Base-by-base conservation (phyloP, 805 yeast species). In the Lipomyces yamadae region DNA sequence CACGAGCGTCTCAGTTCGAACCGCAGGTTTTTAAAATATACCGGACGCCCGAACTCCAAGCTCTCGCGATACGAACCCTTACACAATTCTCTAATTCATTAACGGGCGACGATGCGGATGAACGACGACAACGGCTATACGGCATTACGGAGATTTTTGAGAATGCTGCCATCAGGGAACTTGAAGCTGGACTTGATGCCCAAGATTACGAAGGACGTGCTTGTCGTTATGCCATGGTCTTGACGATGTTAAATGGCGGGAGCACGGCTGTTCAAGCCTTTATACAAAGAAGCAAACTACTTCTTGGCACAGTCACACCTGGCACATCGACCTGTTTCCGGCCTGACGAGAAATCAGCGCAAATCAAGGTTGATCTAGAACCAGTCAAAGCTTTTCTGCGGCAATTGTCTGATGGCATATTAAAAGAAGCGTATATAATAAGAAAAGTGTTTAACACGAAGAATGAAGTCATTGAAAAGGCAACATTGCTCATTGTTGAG, bases 111-210 rank as follows among this genome's bases (percentile, higher is more conserved):
- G 58, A 78, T 72, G 67, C 79, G 74, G 71, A 81, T 74, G 72
- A 83, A 10, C 75, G 75, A 53, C 53, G 74, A 8, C 75, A 72
- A 37, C 66, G 85, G 66, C 76, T 89, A 58, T 82, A 81, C 48
- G 81, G 89, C 2, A 80, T 88, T 11, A 76, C 86, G 50, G 94
- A 89, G 72, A 80, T 90, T 24, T 90, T 91, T 74, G 88, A 89
- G 53, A 88, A 84, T 74, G 90, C 95, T 0, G 81, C 89, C 6
- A 75, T 91, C 15, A 77, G 86, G 57, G 96, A 91, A 74, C 81
- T 90, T 66, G 93, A 89, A 48, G 13, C 81, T 37, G 87, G 83
- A 68, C 82, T 83, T 66, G 85, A 83, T 56, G 73, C 80, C 1
- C 77, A 80, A 56, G 85, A 87, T 52, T 84, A 76, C 45, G 77